phyloP scores from a whole-genome alignment of 768 basidiomycete species.

The Gyrodon lividus region DNA sequence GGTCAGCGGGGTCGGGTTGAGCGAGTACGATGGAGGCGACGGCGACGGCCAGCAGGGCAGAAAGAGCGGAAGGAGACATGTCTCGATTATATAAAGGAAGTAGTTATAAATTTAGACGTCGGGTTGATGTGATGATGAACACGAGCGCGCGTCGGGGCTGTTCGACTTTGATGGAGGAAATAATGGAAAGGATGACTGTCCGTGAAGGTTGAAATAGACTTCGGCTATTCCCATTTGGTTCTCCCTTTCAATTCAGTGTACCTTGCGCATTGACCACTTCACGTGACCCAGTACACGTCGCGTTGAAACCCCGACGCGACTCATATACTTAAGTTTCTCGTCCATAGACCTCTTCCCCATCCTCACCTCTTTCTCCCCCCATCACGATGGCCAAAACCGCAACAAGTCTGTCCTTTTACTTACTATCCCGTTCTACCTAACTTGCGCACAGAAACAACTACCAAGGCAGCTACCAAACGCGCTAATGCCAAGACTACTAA shows the following conservation, averaged over 20 bases:
- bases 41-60: constrained; percentile 32
- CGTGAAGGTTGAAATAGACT: constrained; percentile 17
- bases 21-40: constrained; percentile 32
- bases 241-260: not conserved
- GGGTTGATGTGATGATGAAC: too few relatives aligned
- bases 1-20: constrained; percentile 39
- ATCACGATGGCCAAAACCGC: constrained; percentile 49
- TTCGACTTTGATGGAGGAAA: not conserved
- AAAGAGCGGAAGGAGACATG: constrained; percentile 46
- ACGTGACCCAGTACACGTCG: constrained; percentile 24
- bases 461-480: constrained; percentile 56
- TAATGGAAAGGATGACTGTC: not conserved
- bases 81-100: constrained; percentile 7
- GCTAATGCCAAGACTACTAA: constrained; percentile 47
- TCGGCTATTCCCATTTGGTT: constrained; percentile 14
- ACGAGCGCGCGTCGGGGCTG: too few relatives aligned
- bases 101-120: not conserved
- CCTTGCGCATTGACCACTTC: constrained; percentile 20
- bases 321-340: constrained; percentile 14
- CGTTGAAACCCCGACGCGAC: constrained; percentile 27
- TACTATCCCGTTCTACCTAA: constrained; percentile 1
- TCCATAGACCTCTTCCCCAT: constrained; percentile 6
- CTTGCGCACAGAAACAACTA: constrained; percentile 43
- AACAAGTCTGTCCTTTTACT: constrained; percentile 38
- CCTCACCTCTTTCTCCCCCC: constrained; percentile 9